A percentile compares a stretch with the other conserved stretches of the same genome.
Evolutionary conservation across 257 asterid species (phyloP).

Genomic region (Anisodus tanguticus): DNA sequence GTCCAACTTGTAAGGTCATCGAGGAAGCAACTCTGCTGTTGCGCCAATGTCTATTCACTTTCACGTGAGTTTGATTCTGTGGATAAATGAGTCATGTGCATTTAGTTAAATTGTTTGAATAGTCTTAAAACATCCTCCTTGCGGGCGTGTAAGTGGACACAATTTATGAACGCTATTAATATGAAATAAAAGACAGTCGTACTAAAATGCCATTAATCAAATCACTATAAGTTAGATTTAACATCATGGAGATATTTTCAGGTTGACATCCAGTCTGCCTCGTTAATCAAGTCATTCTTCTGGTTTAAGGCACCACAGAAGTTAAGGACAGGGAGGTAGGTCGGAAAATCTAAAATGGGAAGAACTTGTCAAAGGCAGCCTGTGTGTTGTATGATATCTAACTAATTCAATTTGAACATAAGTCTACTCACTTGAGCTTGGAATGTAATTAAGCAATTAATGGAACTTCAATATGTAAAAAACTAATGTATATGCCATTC

Average conservation of each 20-base stretch:
- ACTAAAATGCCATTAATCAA: not conserved
- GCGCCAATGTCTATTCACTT: not conserved
- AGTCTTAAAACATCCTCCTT: not conserved
- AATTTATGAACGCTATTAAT: not conserved
- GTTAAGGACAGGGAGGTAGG: not conserved
- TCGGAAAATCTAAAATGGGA: not conserved
- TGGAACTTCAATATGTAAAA: not conserved
- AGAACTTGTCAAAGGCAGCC: slow-evolving; percentile 13
- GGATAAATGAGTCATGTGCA: slow-evolving; percentile 14
- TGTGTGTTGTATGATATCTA: not conserved
- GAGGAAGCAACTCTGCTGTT: slow-evolving; percentile 14
- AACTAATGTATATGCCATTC: slow-evolving; percentile 9
- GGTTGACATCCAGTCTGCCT: slow-evolving; percentile 5
- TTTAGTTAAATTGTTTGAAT: not conserved
- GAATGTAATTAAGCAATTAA: slow-evolving; percentile 1
- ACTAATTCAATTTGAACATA: not conserved
- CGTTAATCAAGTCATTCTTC: slow-evolving; percentile 7
- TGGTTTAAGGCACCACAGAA: slow-evolving; percentile 8
- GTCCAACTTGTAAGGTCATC: not conserved
- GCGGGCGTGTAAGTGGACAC: not conserved
- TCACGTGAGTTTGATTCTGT: not conserved
- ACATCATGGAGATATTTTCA: not conserved
- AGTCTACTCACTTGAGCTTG: slow-evolving; percentile 20
- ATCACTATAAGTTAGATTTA: slow-evolving; percentile 11
- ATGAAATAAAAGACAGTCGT: slow-evolving; percentile 1